Evolutionary conservation across 306 rosid species (phyloP), one percentile per base, ranked within the genome.

Genomic region (Malus sieversii): DNA sequence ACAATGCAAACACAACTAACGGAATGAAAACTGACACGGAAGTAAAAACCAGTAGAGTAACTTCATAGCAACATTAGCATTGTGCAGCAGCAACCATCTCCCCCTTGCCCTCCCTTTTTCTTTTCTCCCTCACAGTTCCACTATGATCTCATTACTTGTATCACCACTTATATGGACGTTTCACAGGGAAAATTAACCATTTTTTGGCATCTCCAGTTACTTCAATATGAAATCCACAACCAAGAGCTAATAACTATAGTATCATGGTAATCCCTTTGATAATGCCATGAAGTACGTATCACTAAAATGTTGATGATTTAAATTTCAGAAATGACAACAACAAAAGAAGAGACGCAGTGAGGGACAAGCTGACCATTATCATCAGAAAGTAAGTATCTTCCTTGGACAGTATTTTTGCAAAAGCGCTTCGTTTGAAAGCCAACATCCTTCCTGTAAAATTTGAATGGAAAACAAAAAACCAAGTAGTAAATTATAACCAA

Each of bases 351-450:
- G 12, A 52, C 38, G 33, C 71, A 29, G 59, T 63, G 30, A 77
- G 67, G 82, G 45, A 22, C 68, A 67, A 20, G 38, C 20, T 62
- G 66, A 88, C 98, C 98, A 13, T 83, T 88, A 70, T 92, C 89
- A 75, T 94, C 98, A 10, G 98, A 79, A 14, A 91, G 86, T 40
- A 87, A 77, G 85, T 85, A 87, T 85, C 96, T 86, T 70, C 98
- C 98, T 85, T 87, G 97, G 75, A 94, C 95, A 23, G 98, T 94
- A 85, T 65, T 90, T 73, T 83, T 84, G 83, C 98, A 94, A 63
- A 69, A 5, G 55, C 10, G 84, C 29, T 40, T 72, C 44, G 33
- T 67, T 72, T 70, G 85, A 71, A 92, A 88, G 14, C 96, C 85
- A 63, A 85, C 78, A 74, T 90, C 88, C 63, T 84, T 92, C 86